Evolutionary conservation across 345 rosid genomes (phyloP).

Genomic region (Populus euphratica): DNA sequence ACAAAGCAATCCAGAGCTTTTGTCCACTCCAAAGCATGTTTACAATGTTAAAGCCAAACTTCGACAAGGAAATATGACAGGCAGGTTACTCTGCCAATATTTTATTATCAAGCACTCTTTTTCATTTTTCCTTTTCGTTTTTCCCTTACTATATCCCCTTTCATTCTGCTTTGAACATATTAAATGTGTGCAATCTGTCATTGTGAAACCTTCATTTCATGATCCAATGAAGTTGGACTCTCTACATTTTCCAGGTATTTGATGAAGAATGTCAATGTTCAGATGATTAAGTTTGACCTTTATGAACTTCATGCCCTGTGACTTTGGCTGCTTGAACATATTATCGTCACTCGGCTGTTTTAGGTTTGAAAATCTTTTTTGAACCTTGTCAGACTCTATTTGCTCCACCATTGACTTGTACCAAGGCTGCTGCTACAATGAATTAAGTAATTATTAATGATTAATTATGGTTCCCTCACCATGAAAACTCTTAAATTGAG

Average conservation of each 20-base stretch:
- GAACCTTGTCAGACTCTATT: too few relatives aligned
- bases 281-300: background rate
- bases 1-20: conserved; percentile 64
- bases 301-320: background rate
- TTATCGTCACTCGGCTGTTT: too few relatives aligned
- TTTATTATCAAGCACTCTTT: conserved; percentile 2
- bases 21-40: conserved; percentile 72
- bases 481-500: too few relatives aligned
- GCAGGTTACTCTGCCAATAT: conserved; percentile 16
- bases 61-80: conserved; percentile 56
- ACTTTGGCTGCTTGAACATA: too few relatives aligned
- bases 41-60: conserved; percentile 72
- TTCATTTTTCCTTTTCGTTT: background rate
- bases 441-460: too few relatives aligned
- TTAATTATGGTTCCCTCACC: background rate
- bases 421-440: too few relatives aligned
- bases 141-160: background rate
- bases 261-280: too few relatives aligned
- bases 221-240: background rate
- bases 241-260: too few relatives aligned
- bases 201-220: background rate
- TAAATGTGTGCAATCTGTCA: background rate
- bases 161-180: background rate
- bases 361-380: too few relatives aligned
- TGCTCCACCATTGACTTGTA: too few relatives aligned